Evolutionary conservation across 345 rosid species (phyloP), one percentile per base, ranked within the genome.

Genomic region (Iberis pinnata): DNA sequence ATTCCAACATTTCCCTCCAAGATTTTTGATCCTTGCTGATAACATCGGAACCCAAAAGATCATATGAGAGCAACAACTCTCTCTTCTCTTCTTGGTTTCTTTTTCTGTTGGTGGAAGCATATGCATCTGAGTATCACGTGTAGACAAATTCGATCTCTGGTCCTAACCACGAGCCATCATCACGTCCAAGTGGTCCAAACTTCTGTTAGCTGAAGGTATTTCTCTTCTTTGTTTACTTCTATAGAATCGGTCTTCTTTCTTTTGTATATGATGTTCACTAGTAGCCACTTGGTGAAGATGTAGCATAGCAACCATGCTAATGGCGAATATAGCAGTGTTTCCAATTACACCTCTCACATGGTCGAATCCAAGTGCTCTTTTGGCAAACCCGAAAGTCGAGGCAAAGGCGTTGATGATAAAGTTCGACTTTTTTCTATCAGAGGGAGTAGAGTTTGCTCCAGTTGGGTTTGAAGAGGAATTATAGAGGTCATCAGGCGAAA

Each of bases 251-350:
- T 73, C 71, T 16, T 63, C 78, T 42, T 60, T 80, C 71, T 61
- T 75, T 7, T 58, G 67, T 7, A 59, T 17, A 55, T 24, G 52
- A 41, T 59, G 74, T 27, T 76, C 81, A 46, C 53, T 73, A 36
- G 56, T 46, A 42, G 81, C 69, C 18, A 68, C 66, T 55, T 75
- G 84, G 47, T 78, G 90, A 61, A 83, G 71, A 68, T 80, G 89
- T 60, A 88, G 59, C 79, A 88, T 61, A 9, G 93, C 80, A 32
- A 85, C 58, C 96, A 88, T 75, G 54, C 94, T 83, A 25, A 92
- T 53, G 0, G 95, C 78, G 49, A 92, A 77, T 38, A 88, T 47
- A 54, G 97, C 94, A 50, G 89, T 83, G 68, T 81, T 88, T 26
- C 95, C 84, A 16, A 92, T 68, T 40, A 83, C 36, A 35, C 90